Percentiles rank a stretch among this genome's conserved stretches.
phyloP scores from a whole-genome alignment of 805 yeast species.

The Spathaspora passalidarum region DNA sequence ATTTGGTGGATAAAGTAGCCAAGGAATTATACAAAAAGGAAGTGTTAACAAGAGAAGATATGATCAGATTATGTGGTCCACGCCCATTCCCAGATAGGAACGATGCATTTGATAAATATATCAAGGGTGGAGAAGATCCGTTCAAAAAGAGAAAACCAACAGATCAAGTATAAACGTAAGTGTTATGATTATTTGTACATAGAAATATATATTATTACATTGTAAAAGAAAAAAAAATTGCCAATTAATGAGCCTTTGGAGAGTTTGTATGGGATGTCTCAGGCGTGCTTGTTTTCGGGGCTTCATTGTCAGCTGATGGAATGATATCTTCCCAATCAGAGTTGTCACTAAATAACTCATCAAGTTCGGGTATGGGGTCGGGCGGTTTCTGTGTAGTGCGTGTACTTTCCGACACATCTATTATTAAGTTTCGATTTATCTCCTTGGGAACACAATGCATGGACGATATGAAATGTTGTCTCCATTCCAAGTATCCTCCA shows the following conservation, averaged over 20 bases:
- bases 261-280: background rate
- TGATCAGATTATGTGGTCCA: conserved; percentile 72
- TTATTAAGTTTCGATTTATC: background rate
- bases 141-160: conserved; percentile 28
- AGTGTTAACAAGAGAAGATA: conserved; percentile 77
- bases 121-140: conserved; percentile 47
- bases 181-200: no score
- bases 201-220: background rate
- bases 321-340: background rate
- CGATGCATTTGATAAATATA: conserved; percentile 87
- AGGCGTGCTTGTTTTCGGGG: background rate
- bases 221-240: no score
- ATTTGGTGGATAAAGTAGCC: conserved; percentile 68
- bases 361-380: background rate
- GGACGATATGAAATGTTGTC: conserved; percentile 21
- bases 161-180: background rate
- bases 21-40: conserved; percentile 69
- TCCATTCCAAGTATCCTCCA: conserved; percentile 27
- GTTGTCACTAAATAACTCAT: background rate
- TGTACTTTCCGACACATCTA: background rate
- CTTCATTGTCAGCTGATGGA: background rate
- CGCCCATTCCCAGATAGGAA: conserved; percentile 77
- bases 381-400: no score
- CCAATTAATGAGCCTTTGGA: no score
- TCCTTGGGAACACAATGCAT: conserved; percentile 12